A percentile compares a stretch with the other conserved stretches of the same genome.
Evolutionary conservation across 345 rosid species (phyloP).

Genomic region (Salix arbutifolia): DNA sequence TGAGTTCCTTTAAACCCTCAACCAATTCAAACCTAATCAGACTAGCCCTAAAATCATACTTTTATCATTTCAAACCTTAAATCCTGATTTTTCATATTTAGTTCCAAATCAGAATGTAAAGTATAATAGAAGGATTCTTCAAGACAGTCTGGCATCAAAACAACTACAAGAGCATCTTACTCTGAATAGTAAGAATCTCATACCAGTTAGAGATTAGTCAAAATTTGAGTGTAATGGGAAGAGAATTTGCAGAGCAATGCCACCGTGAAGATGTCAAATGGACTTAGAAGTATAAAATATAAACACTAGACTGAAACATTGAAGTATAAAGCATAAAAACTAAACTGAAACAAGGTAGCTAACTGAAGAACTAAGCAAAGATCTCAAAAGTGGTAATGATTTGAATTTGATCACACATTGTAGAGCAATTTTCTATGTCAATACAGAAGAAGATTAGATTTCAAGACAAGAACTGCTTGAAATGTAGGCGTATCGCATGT

Average conservation of each 20-base stretch:
- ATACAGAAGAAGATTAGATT: background rate
- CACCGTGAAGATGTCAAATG: background rate
- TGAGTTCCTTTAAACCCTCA: background rate
- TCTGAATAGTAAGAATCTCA: background rate
- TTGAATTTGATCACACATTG: background rate
- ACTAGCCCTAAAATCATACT: background rate
- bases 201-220: background rate
- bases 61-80: background rate
- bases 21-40: background rate
- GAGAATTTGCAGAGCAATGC: background rate
- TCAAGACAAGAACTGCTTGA: background rate
- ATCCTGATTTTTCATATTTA: background rate
- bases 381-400: too few species aligned
- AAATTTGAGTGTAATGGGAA: background rate
- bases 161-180: background rate
- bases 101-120: too few species aligned
- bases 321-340: background rate
- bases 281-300: background rate
- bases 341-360: too few species aligned
- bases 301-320: too few species aligned
- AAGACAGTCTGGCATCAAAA: background rate
- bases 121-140: too few species aligned
- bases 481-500: background rate
- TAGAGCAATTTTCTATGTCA: background rate
- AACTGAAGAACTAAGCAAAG: too few species aligned